Evolutionary conservation across 2,329 filamentous ascomycete species (phyloP), one percentile per base, ranked within the genome.

Genomic region (Rhynchosporium graminicola): DNA sequence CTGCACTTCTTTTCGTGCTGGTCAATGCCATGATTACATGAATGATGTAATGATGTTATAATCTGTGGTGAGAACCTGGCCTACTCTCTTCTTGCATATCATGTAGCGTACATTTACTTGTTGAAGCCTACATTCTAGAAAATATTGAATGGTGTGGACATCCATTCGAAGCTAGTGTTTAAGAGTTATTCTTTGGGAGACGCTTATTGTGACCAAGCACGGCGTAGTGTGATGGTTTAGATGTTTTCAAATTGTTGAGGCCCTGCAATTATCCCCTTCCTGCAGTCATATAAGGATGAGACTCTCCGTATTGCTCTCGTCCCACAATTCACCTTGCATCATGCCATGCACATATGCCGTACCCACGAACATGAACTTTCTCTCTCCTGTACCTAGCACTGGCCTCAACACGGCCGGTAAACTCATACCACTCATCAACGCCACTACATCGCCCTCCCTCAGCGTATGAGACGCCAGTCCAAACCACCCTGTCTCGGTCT

Each of bases 321-420:
- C 38, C 58, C 50, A 54, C 1, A 55, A 10, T 15, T 64, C 62
- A 4, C 59, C 58, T 7, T 55, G 36, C 62, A 63, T 63, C 46
- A 54, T 60, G 7, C 62, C 47, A 58, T 59, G 46, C 7, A 64
- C 55, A 56, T 64, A 61, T 20, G 59, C 55, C 15, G 56, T 55
- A 7, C 62, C 62, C 31, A 61, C 59, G 28, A 58, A 29, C 56
- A 47, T 58, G 15, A 58, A 58, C 13, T 38, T 45, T 15, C 43
- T 33, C 45, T 58, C 56, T 36, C 56, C 43, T 3, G 56, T 48
- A 13, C 42, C 43, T 15, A 7, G 48, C 12, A 58, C 43, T 20
- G 56, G 43, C 5, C 56, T 42, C 13, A 58, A 20, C 2, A 58
- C 26, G 5, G 20, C 40, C 20, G 56, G 33, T 36, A 36, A 10